Percentiles rank a stretch among this genome's conserved stretches.
Evolutionary conservation across 1,284 basidiomycete species (phyloP).

Genomic region (Prillingera fragicola): DNA sequence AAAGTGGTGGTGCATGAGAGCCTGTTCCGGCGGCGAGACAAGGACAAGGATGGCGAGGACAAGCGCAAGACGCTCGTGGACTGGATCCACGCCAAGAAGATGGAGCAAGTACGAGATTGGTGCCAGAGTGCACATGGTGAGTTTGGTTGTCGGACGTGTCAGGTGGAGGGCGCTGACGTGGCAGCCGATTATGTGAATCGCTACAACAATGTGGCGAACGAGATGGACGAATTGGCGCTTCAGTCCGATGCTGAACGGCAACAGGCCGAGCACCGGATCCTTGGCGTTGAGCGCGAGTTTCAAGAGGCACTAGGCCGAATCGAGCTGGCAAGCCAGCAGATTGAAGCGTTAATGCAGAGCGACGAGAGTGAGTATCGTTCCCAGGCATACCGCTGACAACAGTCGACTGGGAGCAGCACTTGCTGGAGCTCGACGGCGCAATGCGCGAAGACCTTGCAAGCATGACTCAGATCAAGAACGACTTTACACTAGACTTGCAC

Average conservation of each 20-base stretch:
- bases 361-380: conserved; percentile 4
- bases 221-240: conserved; percentile 56
- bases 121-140: conserved; percentile 34
- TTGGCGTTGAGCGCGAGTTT: conserved; percentile 50
- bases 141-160: conserved; percentile 12
- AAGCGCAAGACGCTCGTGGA: conserved; percentile 38
- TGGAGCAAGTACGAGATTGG: conserved; percentile 43
- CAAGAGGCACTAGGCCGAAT: conserved; percentile 29
- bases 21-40: conserved; percentile 30
- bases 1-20: conserved; percentile 37
- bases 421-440: conserved; percentile 37
- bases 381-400: neutral
- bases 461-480: conserved; percentile 55
- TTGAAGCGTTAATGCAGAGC: conserved; percentile 24
- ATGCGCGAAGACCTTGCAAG: conserved; percentile 41
- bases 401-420: conserved; percentile 19
- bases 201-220: conserved; percentile 27
- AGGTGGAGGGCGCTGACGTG: conserved; percentile 7
- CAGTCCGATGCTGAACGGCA: conserved; percentile 66
- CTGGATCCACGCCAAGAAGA: conserved; percentile 41
- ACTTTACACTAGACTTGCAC: conserved; percentile 66
- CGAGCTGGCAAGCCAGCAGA: conserved; percentile 31
- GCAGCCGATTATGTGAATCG: conserved; percentile 32
- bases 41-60: conserved; percentile 19
- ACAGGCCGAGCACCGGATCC: conserved; percentile 56